phyloP scores from a whole-genome alignment of 495 filamentous ascomycete species.

The Xylaria acuta region DNA sequence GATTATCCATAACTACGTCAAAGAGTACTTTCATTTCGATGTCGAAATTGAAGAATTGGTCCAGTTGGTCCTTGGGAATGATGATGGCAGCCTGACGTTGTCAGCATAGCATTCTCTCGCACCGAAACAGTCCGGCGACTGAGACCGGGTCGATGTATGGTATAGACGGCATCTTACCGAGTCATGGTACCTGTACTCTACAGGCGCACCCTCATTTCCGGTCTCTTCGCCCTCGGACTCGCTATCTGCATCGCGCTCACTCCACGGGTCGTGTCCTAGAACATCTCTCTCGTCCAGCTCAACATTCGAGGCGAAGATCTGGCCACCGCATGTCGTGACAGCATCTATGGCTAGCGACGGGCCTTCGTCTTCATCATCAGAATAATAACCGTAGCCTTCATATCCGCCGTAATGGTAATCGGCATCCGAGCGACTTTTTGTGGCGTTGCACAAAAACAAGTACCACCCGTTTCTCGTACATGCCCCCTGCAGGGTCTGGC shows the following conservation, averaged over 20 bases:
- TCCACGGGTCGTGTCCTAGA: not conserved
- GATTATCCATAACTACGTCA: not conserved
- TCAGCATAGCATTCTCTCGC: not conserved
- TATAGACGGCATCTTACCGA: constrained; percentile 11
- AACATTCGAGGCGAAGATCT: not conserved
- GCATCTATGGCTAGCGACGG: not conserved
- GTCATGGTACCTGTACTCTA: constrained; percentile 13
- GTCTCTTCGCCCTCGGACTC: constrained; percentile 23
- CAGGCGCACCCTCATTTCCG: constrained; percentile 11
- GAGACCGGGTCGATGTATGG: not conserved
- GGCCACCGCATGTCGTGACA: not conserved
- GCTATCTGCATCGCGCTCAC: constrained; percentile 13
- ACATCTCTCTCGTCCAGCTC: not conserved
- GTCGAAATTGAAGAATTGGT: constrained; percentile 5
- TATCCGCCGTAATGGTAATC: not conserved
- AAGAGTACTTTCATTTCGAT: not conserved
- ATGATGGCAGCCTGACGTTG: not conserved
- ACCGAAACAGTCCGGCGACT: not conserved
- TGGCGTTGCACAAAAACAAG: constrained; percentile 12
- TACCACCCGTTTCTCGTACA: constrained; percentile 4
- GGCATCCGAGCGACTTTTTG: not conserved
- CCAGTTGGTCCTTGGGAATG: constrained; percentile 1
- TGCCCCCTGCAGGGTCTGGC: not conserved
- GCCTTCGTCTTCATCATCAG: not conserved
- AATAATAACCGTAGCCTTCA: no score